phyloP scores from a whole-genome alignment of 768 basidiomycete species.

The Kwoniella mangroviensis region DNA sequence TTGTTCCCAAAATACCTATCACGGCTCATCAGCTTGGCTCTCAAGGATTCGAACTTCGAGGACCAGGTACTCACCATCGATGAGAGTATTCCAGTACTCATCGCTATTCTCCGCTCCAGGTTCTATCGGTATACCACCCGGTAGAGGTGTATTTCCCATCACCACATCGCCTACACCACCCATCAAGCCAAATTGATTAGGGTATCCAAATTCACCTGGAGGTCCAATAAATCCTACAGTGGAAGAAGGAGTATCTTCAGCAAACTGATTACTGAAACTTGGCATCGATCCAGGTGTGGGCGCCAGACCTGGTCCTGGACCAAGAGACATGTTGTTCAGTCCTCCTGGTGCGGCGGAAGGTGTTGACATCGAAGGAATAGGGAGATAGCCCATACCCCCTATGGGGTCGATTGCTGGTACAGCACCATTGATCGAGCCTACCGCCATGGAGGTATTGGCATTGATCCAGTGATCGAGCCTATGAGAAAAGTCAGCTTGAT shows the following conservation, averaged over 20 bases:
- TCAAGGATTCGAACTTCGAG: too few species aligned
- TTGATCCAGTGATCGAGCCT: constrained; percentile 56
- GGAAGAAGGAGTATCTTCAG: constrained; percentile 11
- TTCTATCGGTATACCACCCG: constrained; percentile 22
- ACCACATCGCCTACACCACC: constrained; percentile 14
- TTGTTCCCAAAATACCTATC: constrained; percentile 24
- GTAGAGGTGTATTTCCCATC: constrained; percentile 7
- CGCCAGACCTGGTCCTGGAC: constrained; percentile 10
- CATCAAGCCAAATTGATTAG: constrained; percentile 22
- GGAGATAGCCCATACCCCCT: constrained; percentile 29
- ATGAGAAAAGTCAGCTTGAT: too few species aligned
- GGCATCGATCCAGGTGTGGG: constrained; percentile 15
- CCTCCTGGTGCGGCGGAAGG: constrained; percentile 8
- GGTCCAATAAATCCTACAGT: constrained; percentile 4
- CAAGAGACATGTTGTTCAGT: constrained; percentile 12
- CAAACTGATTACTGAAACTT: not conserved
- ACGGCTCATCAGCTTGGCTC: not conserved
- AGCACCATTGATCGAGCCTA: constrained; percentile 42
- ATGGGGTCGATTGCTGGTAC: constrained; percentile 27
- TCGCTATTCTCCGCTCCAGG: constrained; percentile 47
- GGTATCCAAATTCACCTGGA: constrained; percentile 23
- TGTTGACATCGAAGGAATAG: constrained; percentile 19
- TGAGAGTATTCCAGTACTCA: constrained; percentile 57
- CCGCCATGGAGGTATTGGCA: constrained; percentile 50
- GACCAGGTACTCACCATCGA: constrained; percentile 52